Conservation (phyloP, 495 filamentous ascomycete species). For the Aspergillus nidulans region DNA sequence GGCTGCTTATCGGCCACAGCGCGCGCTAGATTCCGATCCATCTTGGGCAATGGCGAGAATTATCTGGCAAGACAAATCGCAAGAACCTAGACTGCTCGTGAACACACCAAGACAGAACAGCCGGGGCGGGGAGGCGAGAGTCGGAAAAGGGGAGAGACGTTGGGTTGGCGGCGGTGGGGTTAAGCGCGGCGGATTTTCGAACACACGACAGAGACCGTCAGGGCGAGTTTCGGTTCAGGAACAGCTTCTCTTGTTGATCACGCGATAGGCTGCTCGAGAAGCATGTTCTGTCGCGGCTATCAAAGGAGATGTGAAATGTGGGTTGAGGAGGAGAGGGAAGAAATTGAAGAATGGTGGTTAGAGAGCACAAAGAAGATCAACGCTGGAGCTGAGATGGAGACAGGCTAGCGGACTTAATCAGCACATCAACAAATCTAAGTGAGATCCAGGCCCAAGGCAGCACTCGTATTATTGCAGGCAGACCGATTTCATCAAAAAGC, state of each 20-base stretch:
- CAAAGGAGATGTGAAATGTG: background rate
- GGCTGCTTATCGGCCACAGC: constrained; percentile 91
- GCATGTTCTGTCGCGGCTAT: background rate
- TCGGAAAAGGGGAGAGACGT: constrained; percentile 3
- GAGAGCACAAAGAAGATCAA: constrained; percentile 3
- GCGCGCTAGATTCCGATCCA: constrained; percentile 51
- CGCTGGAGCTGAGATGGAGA: constrained; percentile 1
- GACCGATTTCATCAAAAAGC: background rate
- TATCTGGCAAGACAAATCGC: constrained; percentile 12
- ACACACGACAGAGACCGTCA: constrained; percentile 9
- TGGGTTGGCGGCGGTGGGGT: constrained; percentile 15
- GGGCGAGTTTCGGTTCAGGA: background rate
- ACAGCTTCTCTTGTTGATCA: background rate
- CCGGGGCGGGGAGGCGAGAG: constrained; percentile 8
- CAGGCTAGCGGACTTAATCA: background rate
- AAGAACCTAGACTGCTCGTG: constrained; percentile 13
- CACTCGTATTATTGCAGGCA: background rate
- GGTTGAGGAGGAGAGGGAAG: constrained; percentile 2
- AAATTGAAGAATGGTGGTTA: background rate
- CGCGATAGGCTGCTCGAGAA: background rate
- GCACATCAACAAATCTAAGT: background rate
- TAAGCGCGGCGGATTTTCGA: constrained; percentile 21
- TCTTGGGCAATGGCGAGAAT: constrained; percentile 21
- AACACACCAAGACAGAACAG: constrained; percentile 6
- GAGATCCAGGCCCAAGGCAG: background rate